Base-by-base conservation (phyloP, 345 rosid genomes). In the Chamaenerion angustifolium region DNA sequence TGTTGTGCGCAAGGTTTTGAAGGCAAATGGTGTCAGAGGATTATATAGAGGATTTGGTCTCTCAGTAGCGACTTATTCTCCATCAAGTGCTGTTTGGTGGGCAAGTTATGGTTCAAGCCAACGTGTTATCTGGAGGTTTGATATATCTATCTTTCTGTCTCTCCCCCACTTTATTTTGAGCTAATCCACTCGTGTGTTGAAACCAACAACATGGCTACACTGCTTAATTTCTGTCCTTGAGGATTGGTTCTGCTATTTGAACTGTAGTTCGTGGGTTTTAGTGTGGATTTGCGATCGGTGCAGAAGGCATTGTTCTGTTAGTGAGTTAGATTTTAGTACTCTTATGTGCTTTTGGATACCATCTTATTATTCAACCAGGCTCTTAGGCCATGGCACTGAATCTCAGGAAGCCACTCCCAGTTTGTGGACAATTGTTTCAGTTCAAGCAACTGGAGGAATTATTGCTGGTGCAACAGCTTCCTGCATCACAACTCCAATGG, bases 11-110 rank as follows among this genome's bases (percentile, higher is more conserved):
- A 82, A 82, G 59, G 68, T 92, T 55, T 60, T 92, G 40, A 76
- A 79, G 63, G 49, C 82, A 62, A 83, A 87, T 74, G 98, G 98
- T 8, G 54, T 84, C 18, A 65, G 89, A 55, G 98, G 96, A 3
- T 73, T 92, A 44, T 92, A 92, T 66, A 76, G 98, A 68, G 96
- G 98, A 25, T 87, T 92, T 71, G 95, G 96, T 55, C 70, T 92
- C 16, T 92, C 98, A 51, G 85, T 84, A 43, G 68, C 87, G 80
- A 87, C 98, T 46, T 92, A 92, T 65, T 63, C 96, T 56, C 98
- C 98, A 31, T 92, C 98, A 12, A 92, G 95, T 72, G 98, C 98
- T 56, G 96, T 82, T 45, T 92, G 98, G 98, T 92, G 98, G 98
- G 98, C 98, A 14, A 82, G 89, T 73, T 92, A 92, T 67, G 96